Conservation (phyloP, 495 filamentous ascomycete genomes). For the Xylaria scruposa region DNA sequence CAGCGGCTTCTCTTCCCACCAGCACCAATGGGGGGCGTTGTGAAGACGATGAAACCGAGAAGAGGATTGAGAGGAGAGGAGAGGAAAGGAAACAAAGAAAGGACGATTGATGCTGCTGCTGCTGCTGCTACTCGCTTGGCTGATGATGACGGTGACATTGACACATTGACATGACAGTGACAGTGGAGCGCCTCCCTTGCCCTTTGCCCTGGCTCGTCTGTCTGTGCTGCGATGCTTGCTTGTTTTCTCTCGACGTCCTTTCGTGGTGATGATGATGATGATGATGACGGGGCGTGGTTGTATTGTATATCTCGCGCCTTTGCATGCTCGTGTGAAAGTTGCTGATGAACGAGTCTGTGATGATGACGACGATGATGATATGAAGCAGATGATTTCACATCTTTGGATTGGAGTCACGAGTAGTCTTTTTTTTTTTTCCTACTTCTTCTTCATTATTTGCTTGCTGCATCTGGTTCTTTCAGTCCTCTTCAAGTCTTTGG, state of each 20-base stretch:
- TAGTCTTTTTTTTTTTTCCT: not conserved
- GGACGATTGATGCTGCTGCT: constrained; percentile 27
- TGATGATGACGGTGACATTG: constrained; percentile 26
- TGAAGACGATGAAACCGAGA: constrained; percentile 21
- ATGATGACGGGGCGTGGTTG: not conserved
- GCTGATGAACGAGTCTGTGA: constrained; percentile 6
- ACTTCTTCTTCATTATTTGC: not conserved
- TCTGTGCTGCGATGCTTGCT: constrained; percentile 13
- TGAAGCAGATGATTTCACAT: not conserved
- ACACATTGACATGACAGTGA: constrained; percentile 26
- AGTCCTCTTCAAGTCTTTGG: not conserved
- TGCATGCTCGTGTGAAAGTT: not conserved
- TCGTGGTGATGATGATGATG: not conserved
- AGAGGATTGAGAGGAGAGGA: not conserved
- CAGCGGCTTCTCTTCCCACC: constrained; percentile 31
- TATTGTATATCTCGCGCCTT: not conserved
- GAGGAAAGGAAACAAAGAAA: not conserved
- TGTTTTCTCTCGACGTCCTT: constrained; percentile 6
- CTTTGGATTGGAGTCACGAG: not conserved
- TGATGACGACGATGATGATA: constrained; percentile 14
- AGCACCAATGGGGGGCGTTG: constrained; percentile 18
- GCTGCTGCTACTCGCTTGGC: not conserved
- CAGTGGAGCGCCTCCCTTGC: not conserved
- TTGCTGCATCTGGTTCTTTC: not conserved
- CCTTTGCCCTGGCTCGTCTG: not conserved